These are phyloP conservation scores for Solanum boliviense DNA, from an alignment of 257 asterid genomes.

Conservation along the genomic window DNA sequence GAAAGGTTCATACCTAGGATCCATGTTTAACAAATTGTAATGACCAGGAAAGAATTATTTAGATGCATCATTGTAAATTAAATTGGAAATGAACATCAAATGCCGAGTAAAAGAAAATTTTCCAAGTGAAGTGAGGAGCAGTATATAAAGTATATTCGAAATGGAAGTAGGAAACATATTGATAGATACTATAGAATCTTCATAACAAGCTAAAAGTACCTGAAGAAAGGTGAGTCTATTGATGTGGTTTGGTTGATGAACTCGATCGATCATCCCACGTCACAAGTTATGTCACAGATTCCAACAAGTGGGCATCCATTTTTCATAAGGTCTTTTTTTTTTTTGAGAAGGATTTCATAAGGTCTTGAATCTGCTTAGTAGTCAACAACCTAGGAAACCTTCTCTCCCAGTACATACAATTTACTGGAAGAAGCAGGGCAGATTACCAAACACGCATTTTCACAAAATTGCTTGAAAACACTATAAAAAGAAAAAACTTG, in stretches of 20 bases:
- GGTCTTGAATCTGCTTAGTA: slow-evolving; percentile 55
- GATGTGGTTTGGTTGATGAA: slow-evolving; percentile 62
- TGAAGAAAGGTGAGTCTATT: slow-evolving; percentile 87
- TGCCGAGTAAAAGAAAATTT: not conserved
- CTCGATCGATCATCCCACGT: slow-evolving; percentile 80
- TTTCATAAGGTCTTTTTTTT: slow-evolving; percentile 39
- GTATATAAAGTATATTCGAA: not conserved
- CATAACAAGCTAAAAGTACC: slow-evolving; percentile 27
- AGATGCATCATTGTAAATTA: not conserved
- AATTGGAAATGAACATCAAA: not conserved
- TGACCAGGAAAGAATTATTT: not conserved
- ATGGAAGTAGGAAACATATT: not conserved
- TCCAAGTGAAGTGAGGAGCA: not conserved
- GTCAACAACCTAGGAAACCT: slow-evolving; percentile 78
- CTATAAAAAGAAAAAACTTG: not conserved
- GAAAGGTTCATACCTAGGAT: slow-evolving; percentile 60
- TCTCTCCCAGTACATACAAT: slow-evolving; percentile 97
- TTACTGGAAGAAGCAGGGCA: slow-evolving; percentile 32
- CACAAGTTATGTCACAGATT: slow-evolving; percentile 85
- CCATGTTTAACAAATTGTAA: not conserved
- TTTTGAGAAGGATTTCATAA: slow-evolving; percentile 10
- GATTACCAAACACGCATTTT: not conserved
- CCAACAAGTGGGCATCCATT: slow-evolving; percentile 76
- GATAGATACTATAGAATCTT: not conserved
- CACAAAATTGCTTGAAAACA: not conserved